Evolutionary conservation across 345 rosid species (phyloP).

Genomic region (Pelargonium nanum): DNA sequence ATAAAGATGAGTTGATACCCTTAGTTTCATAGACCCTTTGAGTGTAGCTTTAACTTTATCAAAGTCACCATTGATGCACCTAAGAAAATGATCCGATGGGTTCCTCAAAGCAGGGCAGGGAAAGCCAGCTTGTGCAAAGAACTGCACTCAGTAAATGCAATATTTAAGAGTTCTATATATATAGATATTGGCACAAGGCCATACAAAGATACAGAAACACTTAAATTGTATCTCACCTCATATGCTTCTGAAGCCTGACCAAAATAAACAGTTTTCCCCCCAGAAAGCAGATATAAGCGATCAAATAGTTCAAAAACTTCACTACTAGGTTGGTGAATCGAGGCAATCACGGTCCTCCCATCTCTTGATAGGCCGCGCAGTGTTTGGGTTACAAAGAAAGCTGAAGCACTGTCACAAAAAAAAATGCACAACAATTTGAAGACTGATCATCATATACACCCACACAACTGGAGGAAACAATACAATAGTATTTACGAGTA

Average conservation of each 20-base stretch:
- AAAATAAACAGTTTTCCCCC: slow-evolving; percentile 86
- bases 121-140: slow-evolving; percentile 92
- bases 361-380: slow-evolving; percentile 74
- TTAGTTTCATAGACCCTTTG: slow-evolving; percentile 81
- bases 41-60: slow-evolving; percentile 91
- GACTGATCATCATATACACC: no score
- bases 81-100: slow-evolving; percentile 91
- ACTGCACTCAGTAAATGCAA: slow-evolving; percentile 31
- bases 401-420: slow-evolving; percentile 62
- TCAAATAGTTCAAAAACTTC: slow-evolving; percentile 94
- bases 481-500: no score
- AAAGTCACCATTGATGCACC: slow-evolving; percentile 87
- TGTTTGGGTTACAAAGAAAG: slow-evolving; percentile 92
- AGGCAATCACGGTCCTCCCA: slow-evolving; percentile 91
- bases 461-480: no score
- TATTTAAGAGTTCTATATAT: no score
- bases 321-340: slow-evolving; percentile 92
- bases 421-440: no score
- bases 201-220: background rate
- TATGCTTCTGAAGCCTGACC: slow-evolving; percentile 79
- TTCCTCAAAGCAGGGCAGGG: slow-evolving; percentile 94
- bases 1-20: slow-evolving; percentile 30
- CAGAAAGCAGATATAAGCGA: slow-evolving; percentile 68
- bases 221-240: slow-evolving; percentile 37
- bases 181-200: background rate